Conservation (phyloP, 2,329 filamentous ascomycete species). For the Colletotrichum truncatum region DNA sequence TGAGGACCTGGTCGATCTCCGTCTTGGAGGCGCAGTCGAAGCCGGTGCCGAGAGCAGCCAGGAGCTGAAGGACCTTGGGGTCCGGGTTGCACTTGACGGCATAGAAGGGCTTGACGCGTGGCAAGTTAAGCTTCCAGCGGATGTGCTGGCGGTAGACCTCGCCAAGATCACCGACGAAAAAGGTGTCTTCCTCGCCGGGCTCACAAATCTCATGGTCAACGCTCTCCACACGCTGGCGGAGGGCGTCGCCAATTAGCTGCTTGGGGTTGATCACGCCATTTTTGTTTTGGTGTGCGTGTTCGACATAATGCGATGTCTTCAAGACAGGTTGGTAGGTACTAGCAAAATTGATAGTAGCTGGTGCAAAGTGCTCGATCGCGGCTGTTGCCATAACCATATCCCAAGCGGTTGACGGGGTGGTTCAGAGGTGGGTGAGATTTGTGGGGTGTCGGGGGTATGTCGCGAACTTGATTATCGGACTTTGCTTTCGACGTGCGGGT, state of each 20-base stretch:
- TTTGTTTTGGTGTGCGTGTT: slow-evolving; percentile 49
- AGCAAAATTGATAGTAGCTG: slow-evolving; percentile 56
- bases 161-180: slow-evolving; percentile 97
- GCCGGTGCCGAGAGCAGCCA: slow-evolving; percentile 88
- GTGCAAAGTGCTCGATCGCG: slow-evolving; percentile 63
- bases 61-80: slow-evolving; percentile 84
- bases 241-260: slow-evolving; percentile 84
- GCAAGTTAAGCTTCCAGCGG: slow-evolving; percentile 95
- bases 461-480: slow-evolving; percentile 27
- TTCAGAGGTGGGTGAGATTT: slow-evolving; percentile 27
- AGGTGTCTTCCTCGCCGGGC: slow-evolving; percentile 94
- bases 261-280: slow-evolving; percentile 65
- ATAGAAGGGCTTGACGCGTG: slow-evolving; percentile 95
- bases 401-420: slow-evolving; percentile 43
- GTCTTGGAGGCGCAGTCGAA: slow-evolving; percentile 99
- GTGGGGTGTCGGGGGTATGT: slow-evolving; percentile 26
- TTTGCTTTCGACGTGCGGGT: slow-evolving; percentile 22
- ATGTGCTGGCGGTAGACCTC: slow-evolving; percentile 99
- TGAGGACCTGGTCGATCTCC: slow-evolving; percentile 92
- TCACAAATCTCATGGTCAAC: slow-evolving; percentile 91
- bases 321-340: slow-evolving; percentile 55
- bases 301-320: slow-evolving; percentile 52
- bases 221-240: slow-evolving; percentile 84
- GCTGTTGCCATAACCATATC: slow-evolving; percentile 75
- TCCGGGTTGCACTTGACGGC: slow-evolving; percentile 99